Conservation (phyloP, 345 rosid species). For the Eutrema yunnanense region DNA sequence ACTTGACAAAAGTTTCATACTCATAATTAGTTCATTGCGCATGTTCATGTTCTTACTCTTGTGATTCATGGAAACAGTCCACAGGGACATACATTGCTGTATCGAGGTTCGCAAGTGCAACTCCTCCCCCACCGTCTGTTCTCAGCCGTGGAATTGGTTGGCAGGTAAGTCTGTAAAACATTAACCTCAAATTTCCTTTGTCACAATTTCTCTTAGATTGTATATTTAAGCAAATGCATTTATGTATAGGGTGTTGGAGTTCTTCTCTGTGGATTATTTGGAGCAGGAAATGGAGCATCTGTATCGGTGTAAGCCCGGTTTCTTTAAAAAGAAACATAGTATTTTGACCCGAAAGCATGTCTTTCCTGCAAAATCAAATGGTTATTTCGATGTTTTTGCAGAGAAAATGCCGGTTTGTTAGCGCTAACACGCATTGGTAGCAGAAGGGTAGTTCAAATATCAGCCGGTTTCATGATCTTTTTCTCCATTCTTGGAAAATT, state of each 20-base stretch:
- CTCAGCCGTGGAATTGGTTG: slow-evolving; percentile 97
- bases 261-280: slow-evolving; percentile 85
- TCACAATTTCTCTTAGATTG: background rate
- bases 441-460: slow-evolving; percentile 88
- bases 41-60: slow-evolving; percentile 7
- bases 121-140: slow-evolving; percentile 88
- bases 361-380: background rate
- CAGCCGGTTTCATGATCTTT: slow-evolving; percentile 94
- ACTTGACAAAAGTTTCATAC: background rate
- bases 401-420: slow-evolving; percentile 46
- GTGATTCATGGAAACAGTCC: slow-evolving; percentile 48
- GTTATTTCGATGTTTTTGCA: background rate
- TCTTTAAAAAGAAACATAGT: background rate
- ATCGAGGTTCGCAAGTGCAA: slow-evolving; percentile 86
- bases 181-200: background rate
- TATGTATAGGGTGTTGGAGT: slow-evolving; percentile 74
- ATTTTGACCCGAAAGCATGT: background rate
- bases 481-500: slow-evolving; percentile 92
- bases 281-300: slow-evolving; percentile 88
- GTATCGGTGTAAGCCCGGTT: slow-evolving; percentile 69
- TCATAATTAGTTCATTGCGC: background rate
- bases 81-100: slow-evolving; percentile 84
- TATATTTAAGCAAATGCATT: background rate
- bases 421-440: slow-evolving; percentile 89
- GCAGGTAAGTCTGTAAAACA: slow-evolving; percentile 53